Evolutionary conservation across 768 basidiomycete genomes (phyloP), one percentile per base, ranked within the genome.

Genomic region (Phallus indusiatus): DNA sequence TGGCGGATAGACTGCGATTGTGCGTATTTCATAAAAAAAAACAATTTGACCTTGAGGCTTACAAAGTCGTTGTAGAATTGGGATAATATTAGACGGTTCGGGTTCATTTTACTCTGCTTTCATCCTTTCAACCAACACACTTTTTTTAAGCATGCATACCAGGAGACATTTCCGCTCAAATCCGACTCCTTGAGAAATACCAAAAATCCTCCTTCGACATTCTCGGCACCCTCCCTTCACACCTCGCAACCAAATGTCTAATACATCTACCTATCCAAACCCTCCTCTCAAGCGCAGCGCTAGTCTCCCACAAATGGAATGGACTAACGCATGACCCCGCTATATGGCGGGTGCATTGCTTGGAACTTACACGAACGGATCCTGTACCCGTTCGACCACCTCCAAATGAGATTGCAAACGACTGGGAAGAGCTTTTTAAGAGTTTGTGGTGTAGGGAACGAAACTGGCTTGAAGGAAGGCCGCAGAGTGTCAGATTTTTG

Each of bases 101-200:
- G 62, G 53, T n/a, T 24, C 47, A n/a, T 1, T 51, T 42, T 12
- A 55, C 18, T 62, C 33, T 55, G 63, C 50, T 54, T 59, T 60
- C 20, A 54, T 48, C 51, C 56, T 18, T 20, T 35, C 35, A 36
- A 46, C 47, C 55, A 54, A 51, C 60, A 59, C 24, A 53, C 56
- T 49, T 53, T 59, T 59, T 58, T 62, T 24, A 61, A 88, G 88
- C 86, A 11, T 83, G 86, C 70, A 76, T 90, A 62, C 91, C 92
- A 0, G 89, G 90, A 34, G 92, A 94, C 64, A 88, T 94, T 34
- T 82, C 81, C 11, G 76, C 89, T 6, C 92, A 93, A 68, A 90
- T 94, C 48, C 77, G 87, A 1, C 81, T 90, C 1, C 79, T 95
- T 17, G 82, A 93, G 70, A 90, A 91, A 69, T 94, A 95, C 64